phyloP scores from a whole-genome alignment of 2,329 filamentous ascomycete species.

The Thelonectria discophora region DNA sequence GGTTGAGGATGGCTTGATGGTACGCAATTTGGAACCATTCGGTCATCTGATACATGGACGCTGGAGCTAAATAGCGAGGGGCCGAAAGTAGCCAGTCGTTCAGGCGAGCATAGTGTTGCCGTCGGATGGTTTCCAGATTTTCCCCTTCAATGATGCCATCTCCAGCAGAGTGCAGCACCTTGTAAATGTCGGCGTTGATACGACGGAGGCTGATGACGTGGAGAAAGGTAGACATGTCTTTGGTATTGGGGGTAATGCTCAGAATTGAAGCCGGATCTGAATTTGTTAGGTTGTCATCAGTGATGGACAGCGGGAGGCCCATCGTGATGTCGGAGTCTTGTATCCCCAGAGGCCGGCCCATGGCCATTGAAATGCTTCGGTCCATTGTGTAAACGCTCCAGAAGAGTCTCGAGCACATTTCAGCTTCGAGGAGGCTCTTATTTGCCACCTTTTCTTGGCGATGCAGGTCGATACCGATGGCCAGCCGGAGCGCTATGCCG shows the following conservation, averaged over 20 bases:
- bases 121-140: conserved; percentile 32
- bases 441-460: conserved; percentile 28
- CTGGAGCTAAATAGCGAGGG: conserved; percentile 32
- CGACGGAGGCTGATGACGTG: conserved; percentile 34
- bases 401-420: conserved; percentile 36
- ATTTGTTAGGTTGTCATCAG: conserved; percentile 29
- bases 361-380: conserved; percentile 34
- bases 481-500: conserved; percentile 34
- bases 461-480: conserved; percentile 36
- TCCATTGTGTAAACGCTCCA: conserved; percentile 40
- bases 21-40: conserved; percentile 40
- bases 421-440: conserved; percentile 29
- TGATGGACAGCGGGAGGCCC: conserved; percentile 27
- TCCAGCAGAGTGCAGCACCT: conserved; percentile 33
- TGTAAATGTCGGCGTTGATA: conserved; percentile 35
- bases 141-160: conserved; percentile 27
- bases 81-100: conserved; percentile 36
- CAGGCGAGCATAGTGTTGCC: conserved; percentile 34
- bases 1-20: conserved; percentile 37
- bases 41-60: conserved; percentile 38
- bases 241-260: conserved; percentile 29
- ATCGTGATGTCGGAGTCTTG: conserved; percentile 37
- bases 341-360: conserved; percentile 31
- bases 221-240: conserved; percentile 36
- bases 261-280: conserved; percentile 27